Percentiles rank a stretch among this genome's conserved stretches.
Evolutionary conservation across 495 filamentous ascomycete species (phyloP).

Genomic region (Annulohypoxylon nitens): DNA sequence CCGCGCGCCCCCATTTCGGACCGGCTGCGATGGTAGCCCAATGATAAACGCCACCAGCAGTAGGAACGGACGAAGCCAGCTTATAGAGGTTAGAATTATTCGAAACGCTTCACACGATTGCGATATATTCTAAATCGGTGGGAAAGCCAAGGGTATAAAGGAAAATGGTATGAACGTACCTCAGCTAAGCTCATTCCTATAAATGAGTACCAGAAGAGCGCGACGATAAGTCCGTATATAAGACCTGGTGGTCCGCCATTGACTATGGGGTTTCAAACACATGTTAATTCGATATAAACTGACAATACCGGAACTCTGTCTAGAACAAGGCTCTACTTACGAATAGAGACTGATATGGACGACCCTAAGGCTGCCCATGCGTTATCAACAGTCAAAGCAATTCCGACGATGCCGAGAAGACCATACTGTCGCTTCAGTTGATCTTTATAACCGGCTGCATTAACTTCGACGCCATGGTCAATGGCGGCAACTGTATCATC

Average conservation of each 20-base stretch:
- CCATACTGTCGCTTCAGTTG: constrained; percentile 69
- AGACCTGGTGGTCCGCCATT: constrained; percentile 71
- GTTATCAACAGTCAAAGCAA: constrained; percentile 67
- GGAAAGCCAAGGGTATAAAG: background rate
- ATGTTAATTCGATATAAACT: constrained; percentile 17
- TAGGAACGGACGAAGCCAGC: constrained; percentile 83
- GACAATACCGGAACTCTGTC: background rate
- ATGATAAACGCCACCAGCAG: constrained; percentile 86
- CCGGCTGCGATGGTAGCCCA: constrained; percentile 85
- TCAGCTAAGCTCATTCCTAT: constrained; percentile 60
- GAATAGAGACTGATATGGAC: constrained; percentile 65
- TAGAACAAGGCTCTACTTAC: constrained; percentile 51
- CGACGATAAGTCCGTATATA: constrained; percentile 67
- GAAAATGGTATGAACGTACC: constrained; percentile 41
- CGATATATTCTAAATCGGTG: background rate
- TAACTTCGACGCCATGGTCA: constrained; percentile 58
- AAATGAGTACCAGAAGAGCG: constrained; percentile 60
- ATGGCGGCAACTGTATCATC: constrained; percentile 54
- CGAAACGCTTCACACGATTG: background rate
- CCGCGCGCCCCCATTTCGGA: constrained; percentile 72
- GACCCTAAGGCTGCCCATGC: constrained; percentile 69
- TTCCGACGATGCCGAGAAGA: constrained; percentile 64
- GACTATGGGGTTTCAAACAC: constrained; percentile 48
- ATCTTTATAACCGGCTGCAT: constrained; percentile 69
- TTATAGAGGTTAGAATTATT: constrained; percentile 53